A percentile compares a stretch with the other conserved stretches of the same genome.
These are phyloP conservation scores for Elasticomyces elasticus DNA, from an alignment of 495 filamentous ascomycete genomes.

Conservation along the genomic window DNA sequence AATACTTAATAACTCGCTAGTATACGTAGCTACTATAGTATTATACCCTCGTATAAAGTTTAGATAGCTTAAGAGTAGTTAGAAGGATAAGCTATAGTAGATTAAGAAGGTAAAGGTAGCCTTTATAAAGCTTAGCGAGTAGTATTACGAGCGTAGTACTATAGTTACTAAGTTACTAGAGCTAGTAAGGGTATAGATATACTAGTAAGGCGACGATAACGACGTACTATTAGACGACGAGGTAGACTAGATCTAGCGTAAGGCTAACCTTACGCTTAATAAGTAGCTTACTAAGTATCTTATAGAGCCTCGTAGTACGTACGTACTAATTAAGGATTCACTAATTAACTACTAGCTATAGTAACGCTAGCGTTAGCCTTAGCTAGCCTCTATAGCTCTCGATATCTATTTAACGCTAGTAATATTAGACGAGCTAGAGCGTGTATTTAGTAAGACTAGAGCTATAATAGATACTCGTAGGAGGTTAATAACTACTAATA, in stretches of 20 bases:
- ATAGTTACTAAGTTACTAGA: no score
- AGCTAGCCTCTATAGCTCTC: slow-evolving; percentile 1
- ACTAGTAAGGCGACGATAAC: not conserved
- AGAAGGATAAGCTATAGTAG: not conserved
- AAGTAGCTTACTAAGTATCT: not conserved
- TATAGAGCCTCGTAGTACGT: not conserved
- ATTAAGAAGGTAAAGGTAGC: not conserved
- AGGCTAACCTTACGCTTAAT: not conserved
- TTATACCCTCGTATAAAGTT: slow-evolving; percentile 7
- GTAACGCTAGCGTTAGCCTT: no score
- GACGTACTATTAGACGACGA: not conserved
- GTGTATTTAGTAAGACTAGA: slow-evolving; percentile 8
- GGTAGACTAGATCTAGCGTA: not conserved
- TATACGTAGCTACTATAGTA: slow-evolving; percentile 7
- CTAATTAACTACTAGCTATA: not conserved
- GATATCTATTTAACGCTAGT: slow-evolving; percentile 6
- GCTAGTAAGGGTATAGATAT: no score
- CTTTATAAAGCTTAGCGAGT: not conserved
- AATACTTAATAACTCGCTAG: slow-evolving; percentile 1
- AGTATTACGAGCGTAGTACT: not conserved
- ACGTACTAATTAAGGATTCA: not conserved
- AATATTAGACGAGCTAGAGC: slow-evolving; percentile 12
- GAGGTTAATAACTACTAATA: not conserved
- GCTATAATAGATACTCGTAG: not conserved
- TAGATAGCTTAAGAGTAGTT: not conserved